Conservation (phyloP, 495 filamentous ascomycete species). For the Penicillium coprophilum region DNA sequence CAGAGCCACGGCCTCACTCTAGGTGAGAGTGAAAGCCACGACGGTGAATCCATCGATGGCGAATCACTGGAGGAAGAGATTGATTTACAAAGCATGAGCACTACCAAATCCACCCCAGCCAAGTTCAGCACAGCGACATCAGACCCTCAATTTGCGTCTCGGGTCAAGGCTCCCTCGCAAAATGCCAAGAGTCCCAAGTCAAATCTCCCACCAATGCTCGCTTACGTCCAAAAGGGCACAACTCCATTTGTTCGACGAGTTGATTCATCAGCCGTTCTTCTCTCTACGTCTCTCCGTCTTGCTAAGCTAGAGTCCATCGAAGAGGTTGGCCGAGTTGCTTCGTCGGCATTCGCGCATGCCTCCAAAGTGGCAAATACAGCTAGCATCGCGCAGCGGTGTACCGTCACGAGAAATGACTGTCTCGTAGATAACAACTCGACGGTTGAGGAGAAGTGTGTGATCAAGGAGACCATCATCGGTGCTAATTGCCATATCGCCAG, state of each 20-base stretch:
- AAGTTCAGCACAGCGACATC: conserved; percentile 11
- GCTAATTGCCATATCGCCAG: conserved; percentile 78
- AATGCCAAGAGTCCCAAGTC: conserved; percentile 17
- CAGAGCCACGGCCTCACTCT: conserved; percentile 27
- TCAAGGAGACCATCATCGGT: conserved; percentile 87
- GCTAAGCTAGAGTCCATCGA: conserved; percentile 74
- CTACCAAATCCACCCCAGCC: conserved; percentile 44
- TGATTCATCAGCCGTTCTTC: conserved; percentile 78
- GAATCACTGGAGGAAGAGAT: conserved; percentile 49
- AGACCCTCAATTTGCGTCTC: conserved; percentile 38
- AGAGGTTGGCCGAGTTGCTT: conserved; percentile 53
- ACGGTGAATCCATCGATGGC: conserved; percentile 41
- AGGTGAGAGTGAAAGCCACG: conserved; percentile 39
- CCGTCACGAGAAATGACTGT: conserved; percentile 72
- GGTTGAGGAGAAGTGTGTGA: conserved; percentile 75
- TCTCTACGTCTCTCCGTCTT: conserved; percentile 78
- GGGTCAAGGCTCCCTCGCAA: conserved; percentile 32
- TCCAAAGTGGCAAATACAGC: conserved; percentile 79
- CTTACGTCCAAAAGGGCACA: conserved; percentile 64
- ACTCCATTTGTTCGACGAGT: conserved; percentile 75
- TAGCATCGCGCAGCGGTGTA: conserved; percentile 70
- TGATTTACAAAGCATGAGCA: conserved; percentile 62
- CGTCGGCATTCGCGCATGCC: conserved; percentile 70
- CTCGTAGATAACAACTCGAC: conserved; percentile 83
- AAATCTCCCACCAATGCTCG: conserved; percentile 65